These are phyloP conservation scores for Backusella westeae DNA, from an alignment of 192 early-diverging fungal species.

Conservation along the genomic window DNA sequence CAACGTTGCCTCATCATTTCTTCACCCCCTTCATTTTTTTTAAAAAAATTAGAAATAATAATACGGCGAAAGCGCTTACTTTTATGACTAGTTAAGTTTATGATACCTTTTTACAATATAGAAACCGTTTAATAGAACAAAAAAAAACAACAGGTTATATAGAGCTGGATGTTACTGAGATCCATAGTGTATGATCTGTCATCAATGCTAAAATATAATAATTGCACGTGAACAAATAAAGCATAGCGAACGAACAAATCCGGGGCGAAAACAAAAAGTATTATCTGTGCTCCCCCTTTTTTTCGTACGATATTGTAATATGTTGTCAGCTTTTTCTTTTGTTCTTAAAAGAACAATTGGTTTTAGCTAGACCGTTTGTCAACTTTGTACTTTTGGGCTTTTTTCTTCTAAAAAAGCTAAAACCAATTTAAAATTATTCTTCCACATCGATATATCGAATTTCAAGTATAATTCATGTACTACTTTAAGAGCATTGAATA, in stretches of 20 bases:
- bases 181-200: too few relatives aligned
- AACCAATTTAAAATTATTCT: neutral
- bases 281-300: neutral
- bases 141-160: too few relatives aligned
- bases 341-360: neutral
- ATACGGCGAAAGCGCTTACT: too few relatives aligned
- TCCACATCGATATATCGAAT: neutral
- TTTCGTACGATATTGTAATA: neutral
- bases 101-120: too few relatives aligned
- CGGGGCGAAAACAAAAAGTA: too few relatives aligned
- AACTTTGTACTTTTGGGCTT: neutral
- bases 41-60: too few relatives aligned
- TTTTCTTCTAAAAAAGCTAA: neutral
- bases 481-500: neutral
- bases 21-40: too few relatives aligned
- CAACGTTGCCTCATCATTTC: too few relatives aligned
- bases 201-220: neutral
- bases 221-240: neutral
- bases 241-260: too few relatives aligned
- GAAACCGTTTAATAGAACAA: too few relatives aligned
- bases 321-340: slow-evolving; percentile 1
- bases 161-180: too few relatives aligned
- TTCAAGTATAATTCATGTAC: neutral
- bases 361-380: neutral
- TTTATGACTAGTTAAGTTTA: too few relatives aligned